These are phyloP conservation scores for Mucor velutinosus DNA, from an alignment of 371 early-diverging fungal genomes.

Conservation along the genomic window DNA sequence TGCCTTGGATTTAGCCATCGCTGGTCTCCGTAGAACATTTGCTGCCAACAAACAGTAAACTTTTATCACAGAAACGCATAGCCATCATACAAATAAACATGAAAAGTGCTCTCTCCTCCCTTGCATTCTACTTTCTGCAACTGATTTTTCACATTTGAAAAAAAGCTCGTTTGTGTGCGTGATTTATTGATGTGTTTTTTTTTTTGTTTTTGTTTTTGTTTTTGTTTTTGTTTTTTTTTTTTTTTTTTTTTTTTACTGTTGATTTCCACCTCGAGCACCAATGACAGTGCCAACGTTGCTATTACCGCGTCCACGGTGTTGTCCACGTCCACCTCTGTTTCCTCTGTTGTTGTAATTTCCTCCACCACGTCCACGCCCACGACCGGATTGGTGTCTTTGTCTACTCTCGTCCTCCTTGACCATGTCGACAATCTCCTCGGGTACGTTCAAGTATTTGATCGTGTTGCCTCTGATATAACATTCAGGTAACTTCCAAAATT, in stretches of 20 bases:
- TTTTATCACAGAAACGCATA: background rate
- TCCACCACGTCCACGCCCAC: conserved; percentile 62
- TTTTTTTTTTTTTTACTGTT: background rate
- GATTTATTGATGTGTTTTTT: background rate
- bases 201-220: conserved; percentile 3
- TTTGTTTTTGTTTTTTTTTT: too few species aligned
- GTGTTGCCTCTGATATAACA: conserved; percentile 93
- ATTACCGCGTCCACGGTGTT: conserved; percentile 30
- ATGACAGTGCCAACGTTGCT: conserved; percentile 4
- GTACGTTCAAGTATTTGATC: conserved; percentile 94
- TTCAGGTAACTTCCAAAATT: conserved; percentile 91
- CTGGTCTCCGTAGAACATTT: conserved; percentile 11
- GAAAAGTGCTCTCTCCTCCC: too few species aligned
- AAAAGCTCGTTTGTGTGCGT: background rate
- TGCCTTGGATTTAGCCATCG: conserved; percentile 9
- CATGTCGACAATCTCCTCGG: conserved; percentile 90
- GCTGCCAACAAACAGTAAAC: background rate
- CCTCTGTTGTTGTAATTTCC: conserved; percentile 37
- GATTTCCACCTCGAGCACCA: conserved; percentile 18
- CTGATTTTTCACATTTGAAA: too few species aligned
- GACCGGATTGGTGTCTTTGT: conserved; percentile 48
- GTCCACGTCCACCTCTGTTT: conserved; percentile 44
- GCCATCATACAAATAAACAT: background rate
- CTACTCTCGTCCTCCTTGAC: conserved; percentile 75
- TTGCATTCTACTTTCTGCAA: too few species aligned